Evolutionary conservation across 1,284 basidiomycete genomes (phyloP).

Genomic region (Ceratobasidium sp.): DNA sequence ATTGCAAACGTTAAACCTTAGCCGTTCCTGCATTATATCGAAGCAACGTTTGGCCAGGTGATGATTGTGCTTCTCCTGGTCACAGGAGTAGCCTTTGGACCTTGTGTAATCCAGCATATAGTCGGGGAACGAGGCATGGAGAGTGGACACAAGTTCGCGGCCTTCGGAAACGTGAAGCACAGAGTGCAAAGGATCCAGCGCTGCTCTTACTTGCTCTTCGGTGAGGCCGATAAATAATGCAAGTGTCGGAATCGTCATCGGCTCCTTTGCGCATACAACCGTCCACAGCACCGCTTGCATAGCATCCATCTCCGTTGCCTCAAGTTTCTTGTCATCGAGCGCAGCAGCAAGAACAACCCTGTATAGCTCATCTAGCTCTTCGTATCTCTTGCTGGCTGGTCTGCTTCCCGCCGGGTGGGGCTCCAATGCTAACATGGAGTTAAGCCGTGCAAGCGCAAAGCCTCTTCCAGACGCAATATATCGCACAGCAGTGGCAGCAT

Average conservation of each 20-base stretch:
- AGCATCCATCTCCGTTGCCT: neutral
- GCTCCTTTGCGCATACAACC: slow-evolving; percentile 8
- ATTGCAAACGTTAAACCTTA: neutral
- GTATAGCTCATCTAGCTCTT: neutral
- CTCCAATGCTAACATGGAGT: neutral
- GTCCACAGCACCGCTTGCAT: neutral
- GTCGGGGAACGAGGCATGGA: too few species aligned
- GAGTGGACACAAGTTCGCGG: too few species aligned
- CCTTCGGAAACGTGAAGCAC: too few species aligned
- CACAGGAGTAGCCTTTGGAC: neutral
- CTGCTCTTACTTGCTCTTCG: neutral
- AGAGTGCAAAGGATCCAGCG: neutral
- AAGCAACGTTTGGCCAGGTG: neutral
- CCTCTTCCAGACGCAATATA: neutral
- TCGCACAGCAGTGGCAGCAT: slow-evolving; percentile 2
- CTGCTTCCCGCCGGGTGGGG: neutral
- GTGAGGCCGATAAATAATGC: neutral
- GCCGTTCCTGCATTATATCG: neutral
- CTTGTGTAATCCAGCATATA: too few species aligned
- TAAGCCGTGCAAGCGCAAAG: neutral
- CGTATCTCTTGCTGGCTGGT: too few species aligned
- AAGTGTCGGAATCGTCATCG: neutral
- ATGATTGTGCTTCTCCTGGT: neutral
- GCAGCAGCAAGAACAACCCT: neutral
- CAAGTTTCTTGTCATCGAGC: neutral